phyloP scores from a whole-genome alignment of 495 filamentous ascomycete species.

The Penicillium diatomitis region DNA sequence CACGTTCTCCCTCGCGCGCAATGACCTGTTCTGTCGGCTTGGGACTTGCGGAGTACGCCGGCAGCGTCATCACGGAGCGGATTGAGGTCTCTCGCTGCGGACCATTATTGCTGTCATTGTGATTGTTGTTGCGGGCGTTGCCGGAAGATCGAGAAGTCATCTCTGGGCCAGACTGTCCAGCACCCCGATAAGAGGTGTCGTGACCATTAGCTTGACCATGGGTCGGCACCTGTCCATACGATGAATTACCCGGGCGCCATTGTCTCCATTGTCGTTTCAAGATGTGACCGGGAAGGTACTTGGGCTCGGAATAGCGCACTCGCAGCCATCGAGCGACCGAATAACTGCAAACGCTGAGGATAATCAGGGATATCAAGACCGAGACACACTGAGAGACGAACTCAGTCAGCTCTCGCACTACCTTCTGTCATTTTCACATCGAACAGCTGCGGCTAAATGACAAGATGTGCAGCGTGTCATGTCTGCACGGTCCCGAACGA shows the following conservation, averaged over 20 bases:
- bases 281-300: constrained; percentile 47
- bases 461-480: no score
- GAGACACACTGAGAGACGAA: constrained; percentile 19
- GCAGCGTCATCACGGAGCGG: constrained; percentile 86
- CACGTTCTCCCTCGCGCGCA: constrained; percentile 83
- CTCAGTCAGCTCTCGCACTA: constrained; percentile 1
- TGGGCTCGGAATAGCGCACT: constrained; percentile 40
- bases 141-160: constrained; percentile 12
- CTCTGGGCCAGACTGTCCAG: constrained; percentile 16
- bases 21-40: constrained; percentile 75
- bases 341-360: constrained; percentile 33
- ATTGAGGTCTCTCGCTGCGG: constrained; percentile 80
- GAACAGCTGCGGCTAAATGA: no score
- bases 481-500: not conserved
- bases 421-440: no score
- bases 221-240: constrained; percentile 31
- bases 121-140: not conserved
- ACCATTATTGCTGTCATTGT: constrained; percentile 13
- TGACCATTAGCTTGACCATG: constrained; percentile 11
- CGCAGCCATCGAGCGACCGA: constrained; percentile 41
- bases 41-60: constrained; percentile 63
- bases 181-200: constrained; percentile 19
- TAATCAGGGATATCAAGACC: constrained; percentile 28
- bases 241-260: constrained; percentile 42
- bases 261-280: constrained; percentile 52